Conservation (phyloP, 1,139 yeast species). For the Entelexis sorbosivorans region DNA sequence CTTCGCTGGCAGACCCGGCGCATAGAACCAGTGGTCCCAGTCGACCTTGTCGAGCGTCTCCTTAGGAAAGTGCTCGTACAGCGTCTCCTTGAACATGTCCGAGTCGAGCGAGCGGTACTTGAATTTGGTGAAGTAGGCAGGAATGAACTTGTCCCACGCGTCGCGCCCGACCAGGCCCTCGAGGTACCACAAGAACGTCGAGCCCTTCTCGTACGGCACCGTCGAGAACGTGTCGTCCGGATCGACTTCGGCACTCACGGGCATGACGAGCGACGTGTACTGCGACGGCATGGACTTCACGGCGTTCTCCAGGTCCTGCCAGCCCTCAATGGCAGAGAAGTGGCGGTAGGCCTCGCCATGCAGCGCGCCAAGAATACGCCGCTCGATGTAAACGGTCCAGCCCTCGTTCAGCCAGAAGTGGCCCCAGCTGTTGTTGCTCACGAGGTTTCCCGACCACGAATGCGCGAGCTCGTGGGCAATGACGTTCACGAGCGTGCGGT, state of each 20-base stretch:
- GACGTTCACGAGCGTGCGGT: slow-evolving; percentile 75
- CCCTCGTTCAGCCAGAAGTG: slow-evolving; percentile 95
- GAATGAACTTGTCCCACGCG: slow-evolving; percentile 67
- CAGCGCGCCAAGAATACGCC: slow-evolving; percentile 65
- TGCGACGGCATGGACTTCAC: slow-evolving; percentile 50
- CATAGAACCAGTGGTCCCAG: slow-evolving; percentile 74
- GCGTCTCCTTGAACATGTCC: slow-evolving; percentile 63
- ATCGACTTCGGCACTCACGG: slow-evolving; percentile 49
- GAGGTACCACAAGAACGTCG: slow-evolving; percentile 60
- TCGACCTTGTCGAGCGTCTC: slow-evolving; percentile 52
- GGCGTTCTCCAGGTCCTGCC: slow-evolving; percentile 66
- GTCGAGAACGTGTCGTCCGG: slow-evolving; percentile 85
- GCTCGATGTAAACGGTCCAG: slow-evolving; percentile 86
- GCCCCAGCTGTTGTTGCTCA: slow-evolving; percentile 84
- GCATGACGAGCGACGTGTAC: slow-evolving; percentile 58
- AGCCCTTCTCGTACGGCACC: slow-evolving; percentile 89
- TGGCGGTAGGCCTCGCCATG: slow-evolving; percentile 73
- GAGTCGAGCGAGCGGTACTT: slow-evolving; percentile 66
- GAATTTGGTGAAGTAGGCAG: slow-evolving; percentile 60
- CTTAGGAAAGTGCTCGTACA: slow-evolving; percentile 44
- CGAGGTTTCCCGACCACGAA: slow-evolving; percentile 85
- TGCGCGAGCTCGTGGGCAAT: slow-evolving; percentile 89
- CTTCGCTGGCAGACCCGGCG: slow-evolving; percentile 79
- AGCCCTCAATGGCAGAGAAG: slow-evolving; percentile 75
- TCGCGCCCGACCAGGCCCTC: slow-evolving; percentile 52